Percentiles rank a stretch among this genome's conserved stretches.
These are phyloP conservation scores for Melastoma malabathricum DNA, from an alignment of 345 rosid genomes.

Conservation along the genomic window DNA sequence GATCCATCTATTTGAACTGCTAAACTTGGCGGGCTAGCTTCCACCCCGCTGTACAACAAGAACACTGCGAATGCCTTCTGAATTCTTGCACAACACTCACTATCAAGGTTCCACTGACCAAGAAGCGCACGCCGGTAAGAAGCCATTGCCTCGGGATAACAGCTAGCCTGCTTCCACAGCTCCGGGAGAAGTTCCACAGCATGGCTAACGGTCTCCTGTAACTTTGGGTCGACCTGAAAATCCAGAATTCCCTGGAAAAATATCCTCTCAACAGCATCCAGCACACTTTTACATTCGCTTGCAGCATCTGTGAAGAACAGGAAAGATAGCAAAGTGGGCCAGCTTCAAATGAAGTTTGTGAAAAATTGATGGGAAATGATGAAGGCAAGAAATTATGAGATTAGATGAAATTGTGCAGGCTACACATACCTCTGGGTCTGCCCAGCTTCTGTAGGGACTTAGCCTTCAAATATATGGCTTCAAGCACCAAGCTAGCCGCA, in stretches of 20 bases:
- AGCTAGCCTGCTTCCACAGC: slow-evolving; percentile 69
- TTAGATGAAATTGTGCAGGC: neutral
- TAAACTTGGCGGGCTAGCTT: slow-evolving; percentile 70
- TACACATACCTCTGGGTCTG: slow-evolving; percentile 41
- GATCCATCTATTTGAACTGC: slow-evolving; percentile 68
- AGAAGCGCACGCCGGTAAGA: slow-evolving; percentile 81
- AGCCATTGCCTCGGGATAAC: slow-evolving; percentile 49
- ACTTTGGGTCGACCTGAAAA: slow-evolving; percentile 54
- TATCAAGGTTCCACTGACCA: slow-evolving; percentile 76
- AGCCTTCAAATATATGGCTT: slow-evolving; percentile 80
- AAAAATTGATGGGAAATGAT: too few relatives aligned
- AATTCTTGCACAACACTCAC: slow-evolving; percentile 64
- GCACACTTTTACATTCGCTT: slow-evolving; percentile 64
- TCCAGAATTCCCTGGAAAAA: slow-evolving; percentile 76
- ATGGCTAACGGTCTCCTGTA: slow-evolving; percentile 73
- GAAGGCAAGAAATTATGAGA: too few relatives aligned
- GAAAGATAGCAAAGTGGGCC: neutral
- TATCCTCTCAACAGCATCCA: slow-evolving; percentile 78
- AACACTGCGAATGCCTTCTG: slow-evolving; percentile 80
- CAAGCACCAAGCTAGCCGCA: slow-evolving; percentile 76
- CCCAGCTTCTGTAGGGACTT: slow-evolving; percentile 92
- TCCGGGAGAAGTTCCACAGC: slow-evolving; percentile 89
- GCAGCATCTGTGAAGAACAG: slow-evolving; percentile 62
- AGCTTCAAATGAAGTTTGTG: neutral
- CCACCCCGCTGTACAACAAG: slow-evolving; percentile 75